Percentiles rank a stretch among this genome's conserved stretches.
These are phyloP conservation scores for Phycomyces nitens DNA, from an alignment of 192 early-diverging fungal species.

Conservation along the genomic window DNA sequence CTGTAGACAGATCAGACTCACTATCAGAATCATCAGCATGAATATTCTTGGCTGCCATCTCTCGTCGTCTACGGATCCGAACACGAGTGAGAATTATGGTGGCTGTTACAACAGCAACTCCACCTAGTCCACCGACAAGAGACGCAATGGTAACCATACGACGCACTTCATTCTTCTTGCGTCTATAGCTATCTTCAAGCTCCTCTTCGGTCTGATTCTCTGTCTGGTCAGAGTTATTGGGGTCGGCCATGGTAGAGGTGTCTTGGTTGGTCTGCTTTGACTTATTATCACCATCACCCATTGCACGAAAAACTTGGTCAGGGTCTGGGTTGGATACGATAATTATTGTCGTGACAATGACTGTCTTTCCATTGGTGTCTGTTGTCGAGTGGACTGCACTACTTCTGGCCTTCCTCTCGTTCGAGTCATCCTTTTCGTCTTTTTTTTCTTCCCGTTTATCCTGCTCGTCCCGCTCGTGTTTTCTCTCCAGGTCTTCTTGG, in stretches of 20 bases:
- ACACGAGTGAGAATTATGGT: not conserved
- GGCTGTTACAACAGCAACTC: slow-evolving; percentile 2
- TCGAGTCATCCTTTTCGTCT: slow-evolving; percentile 4
- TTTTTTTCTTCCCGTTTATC: not conserved
- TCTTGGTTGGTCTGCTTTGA: not conserved
- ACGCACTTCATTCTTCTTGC: not conserved
- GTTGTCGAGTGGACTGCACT: not conserved
- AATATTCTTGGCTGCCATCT: not conserved
- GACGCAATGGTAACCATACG: slow-evolving; percentile 1
- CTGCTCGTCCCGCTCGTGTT: not conserved
- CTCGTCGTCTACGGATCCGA: not conserved
- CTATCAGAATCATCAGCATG: not conserved
- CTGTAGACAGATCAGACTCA: not conserved
- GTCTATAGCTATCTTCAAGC: not conserved
- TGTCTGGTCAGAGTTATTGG: not conserved
- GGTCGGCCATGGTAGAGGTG: not conserved
- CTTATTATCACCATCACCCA: not conserved
- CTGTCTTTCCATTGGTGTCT: not conserved
- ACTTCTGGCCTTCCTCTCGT: slow-evolving; percentile 5
- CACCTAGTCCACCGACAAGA: slow-evolving; percentile 14
- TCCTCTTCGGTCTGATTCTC: not conserved
- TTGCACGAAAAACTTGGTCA: not conserved
- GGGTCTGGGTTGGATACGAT: not conserved
- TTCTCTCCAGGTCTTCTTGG: not conserved
- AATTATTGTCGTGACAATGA: not conserved